A percentile compares a stretch with the other conserved stretches of the same genome.
Evolutionary conservation across 139 green algal species (phyloP).

Genomic region (Tetraselmis chui): DNA sequence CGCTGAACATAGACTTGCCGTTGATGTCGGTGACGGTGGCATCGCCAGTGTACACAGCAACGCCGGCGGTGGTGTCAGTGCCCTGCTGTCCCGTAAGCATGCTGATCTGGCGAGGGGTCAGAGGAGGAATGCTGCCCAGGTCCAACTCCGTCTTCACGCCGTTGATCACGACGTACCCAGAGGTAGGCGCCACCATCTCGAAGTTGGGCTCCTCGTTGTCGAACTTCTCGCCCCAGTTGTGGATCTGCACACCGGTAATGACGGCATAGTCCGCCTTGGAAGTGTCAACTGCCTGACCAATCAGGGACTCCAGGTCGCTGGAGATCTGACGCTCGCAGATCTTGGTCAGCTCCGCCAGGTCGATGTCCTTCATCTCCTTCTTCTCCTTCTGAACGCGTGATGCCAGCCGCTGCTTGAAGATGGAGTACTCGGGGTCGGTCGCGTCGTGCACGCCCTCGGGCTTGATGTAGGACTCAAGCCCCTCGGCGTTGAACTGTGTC

Average conservation of each 20-base stretch:
- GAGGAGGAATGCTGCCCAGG: conserved; percentile 41
- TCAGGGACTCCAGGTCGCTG: conserved; percentile 81
- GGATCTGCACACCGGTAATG: conserved; percentile 81
- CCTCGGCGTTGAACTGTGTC: not conserved
- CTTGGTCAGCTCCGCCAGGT: conserved; percentile 65
- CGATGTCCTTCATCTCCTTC: conserved; percentile 28
- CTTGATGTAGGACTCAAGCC: not conserved
- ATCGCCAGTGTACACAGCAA: conserved; percentile 20
- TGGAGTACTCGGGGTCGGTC: conserved; percentile 78
- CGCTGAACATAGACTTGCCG: not conserved
- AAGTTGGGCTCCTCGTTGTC: conserved; percentile 44
- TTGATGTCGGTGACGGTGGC: conserved; percentile 31
- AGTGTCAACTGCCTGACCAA: conserved; percentile 68
- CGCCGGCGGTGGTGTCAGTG: not conserved
- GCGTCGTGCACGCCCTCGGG: conserved; percentile 55
- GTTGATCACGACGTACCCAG: conserved; percentile 66
- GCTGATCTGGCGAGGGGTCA: conserved; percentile 38
- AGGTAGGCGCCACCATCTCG: conserved; percentile 61
- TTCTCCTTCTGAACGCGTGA: conserved; percentile 46
- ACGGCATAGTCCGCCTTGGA: conserved; percentile 78
- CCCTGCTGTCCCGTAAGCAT: conserved; percentile 23
- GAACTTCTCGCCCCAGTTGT: conserved; percentile 65
- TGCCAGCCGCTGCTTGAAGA: conserved; percentile 79
- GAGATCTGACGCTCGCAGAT: conserved; percentile 69
- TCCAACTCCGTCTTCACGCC: conserved; percentile 65